Evolutionary conservation across 345 rosid genomes (phyloP).

Genomic region (Salix suchowensis): DNA sequence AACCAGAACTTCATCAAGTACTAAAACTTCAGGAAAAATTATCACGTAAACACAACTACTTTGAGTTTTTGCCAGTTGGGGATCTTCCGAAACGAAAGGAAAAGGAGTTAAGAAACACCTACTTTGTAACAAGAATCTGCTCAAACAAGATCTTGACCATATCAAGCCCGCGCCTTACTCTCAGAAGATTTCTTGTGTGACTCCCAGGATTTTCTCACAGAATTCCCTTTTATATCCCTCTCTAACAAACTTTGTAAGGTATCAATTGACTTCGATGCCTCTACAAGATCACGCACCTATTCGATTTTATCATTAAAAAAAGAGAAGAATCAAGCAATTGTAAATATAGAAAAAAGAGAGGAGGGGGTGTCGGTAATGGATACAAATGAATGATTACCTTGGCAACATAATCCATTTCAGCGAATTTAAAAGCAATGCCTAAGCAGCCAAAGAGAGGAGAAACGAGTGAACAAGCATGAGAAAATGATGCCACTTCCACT

Average conservation of each 20-base stretch:
- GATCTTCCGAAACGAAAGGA: background rate
- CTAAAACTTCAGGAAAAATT: background rate
- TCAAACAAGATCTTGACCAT: constrained; percentile 88
- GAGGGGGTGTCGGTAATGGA: background rate
- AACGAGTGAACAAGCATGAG: constrained; percentile 80
- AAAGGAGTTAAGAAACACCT: constrained; percentile 14
- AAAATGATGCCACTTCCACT: constrained; percentile 63
- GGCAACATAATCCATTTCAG: constrained; percentile 91
- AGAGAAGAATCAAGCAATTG: background rate
- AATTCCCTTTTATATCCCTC: constrained; percentile 45
- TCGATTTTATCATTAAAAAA: background rate
- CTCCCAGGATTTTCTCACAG: constrained; percentile 74
- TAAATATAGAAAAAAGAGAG: background rate
- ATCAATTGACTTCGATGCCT: constrained; percentile 60
- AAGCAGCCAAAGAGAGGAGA: constrained; percentile 91
- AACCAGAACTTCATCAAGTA: background rate
- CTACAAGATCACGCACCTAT: constrained; percentile 75
- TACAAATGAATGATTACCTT: constrained; percentile 40
- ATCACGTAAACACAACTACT: background rate
- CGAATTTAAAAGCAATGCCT: constrained; percentile 95
- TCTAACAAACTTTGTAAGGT: constrained; percentile 57
- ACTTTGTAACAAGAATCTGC: constrained; percentile 66
- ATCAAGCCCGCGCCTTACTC: constrained; percentile 94
- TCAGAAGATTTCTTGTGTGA: constrained; percentile 79
- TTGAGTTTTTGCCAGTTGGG: background rate